Percentiles rank a stretch among this genome's conserved stretches.
These are phyloP conservation scores for Misopates orontium DNA, from an alignment of 257 asterid genomes.

Conservation along the genomic window DNA sequence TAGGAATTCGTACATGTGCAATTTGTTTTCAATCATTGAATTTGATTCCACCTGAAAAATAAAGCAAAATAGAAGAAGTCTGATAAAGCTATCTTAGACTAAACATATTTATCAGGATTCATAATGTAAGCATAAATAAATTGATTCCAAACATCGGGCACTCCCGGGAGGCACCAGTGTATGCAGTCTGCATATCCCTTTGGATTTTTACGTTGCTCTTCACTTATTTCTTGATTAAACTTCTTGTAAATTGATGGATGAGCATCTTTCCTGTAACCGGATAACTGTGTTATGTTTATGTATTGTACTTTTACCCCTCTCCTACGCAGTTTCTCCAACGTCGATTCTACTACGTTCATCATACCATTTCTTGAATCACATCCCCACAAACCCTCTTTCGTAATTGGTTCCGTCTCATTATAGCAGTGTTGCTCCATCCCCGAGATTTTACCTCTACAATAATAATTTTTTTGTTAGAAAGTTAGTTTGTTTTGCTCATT, in stretches of 20 bases:
- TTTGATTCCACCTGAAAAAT: too few relatives aligned
- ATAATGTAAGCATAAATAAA: slow-evolving; percentile 40
- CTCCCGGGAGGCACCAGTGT: slow-evolving; percentile 62
- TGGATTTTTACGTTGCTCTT: slow-evolving; percentile 22
- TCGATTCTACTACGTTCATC: slow-evolving; percentile 43
- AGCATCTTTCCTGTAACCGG: slow-evolving; percentile 36
- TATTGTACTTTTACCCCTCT: slow-evolving; percentile 39
- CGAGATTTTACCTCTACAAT: slow-evolving; percentile 49
- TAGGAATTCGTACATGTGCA: too few relatives aligned
- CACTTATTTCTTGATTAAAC: slow-evolving; percentile 9
- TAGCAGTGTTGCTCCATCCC: slow-evolving; percentile 40
- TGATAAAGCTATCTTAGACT: too few relatives aligned
- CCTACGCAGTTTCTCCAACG: slow-evolving; percentile 34
- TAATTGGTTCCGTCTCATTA: slow-evolving; percentile 33
- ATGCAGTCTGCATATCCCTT: slow-evolving; percentile 33
- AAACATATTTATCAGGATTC: background rate
- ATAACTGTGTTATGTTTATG: slow-evolving; percentile 37
- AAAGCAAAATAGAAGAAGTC: too few relatives aligned
- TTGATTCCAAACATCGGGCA: slow-evolving; percentile 56
- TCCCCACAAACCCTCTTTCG: slow-evolving; percentile 36
- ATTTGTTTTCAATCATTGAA: too few relatives aligned
- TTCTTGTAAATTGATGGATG: slow-evolving; percentile 36
- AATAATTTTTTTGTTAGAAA: background rate
- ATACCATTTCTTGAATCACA: slow-evolving; percentile 37
- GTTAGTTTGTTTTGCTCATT: too few relatives aligned